Conservation (phyloP, 768 basidiomycete genomes). For the Hysterangium stoloniferum region DNA sequence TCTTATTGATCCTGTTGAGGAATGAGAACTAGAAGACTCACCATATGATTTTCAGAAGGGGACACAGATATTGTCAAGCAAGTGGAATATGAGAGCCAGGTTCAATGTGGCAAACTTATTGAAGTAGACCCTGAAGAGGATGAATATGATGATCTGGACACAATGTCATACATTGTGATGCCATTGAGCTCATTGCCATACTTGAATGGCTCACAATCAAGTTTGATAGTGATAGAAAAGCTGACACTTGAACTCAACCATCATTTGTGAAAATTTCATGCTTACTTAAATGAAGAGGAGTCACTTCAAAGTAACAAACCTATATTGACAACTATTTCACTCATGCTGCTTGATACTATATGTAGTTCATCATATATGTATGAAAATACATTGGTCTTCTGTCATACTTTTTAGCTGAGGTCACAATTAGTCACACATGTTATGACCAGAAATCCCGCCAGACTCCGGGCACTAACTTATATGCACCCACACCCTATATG, state of each 20-base stretch:
- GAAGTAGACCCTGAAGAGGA: not conserved
- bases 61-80: not conserved
- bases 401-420: no score
- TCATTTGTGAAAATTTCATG: not conserved
- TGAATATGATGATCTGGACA: not conserved
- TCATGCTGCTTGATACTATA: no score
- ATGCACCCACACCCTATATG: no score
- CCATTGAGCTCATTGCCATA: not conserved
- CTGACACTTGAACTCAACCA: not conserved
- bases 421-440: no score
- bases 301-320: no score
- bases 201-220: not conserved
- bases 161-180: not conserved
- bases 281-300: not conserved
- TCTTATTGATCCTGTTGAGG: not conserved
- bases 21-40: not conserved
- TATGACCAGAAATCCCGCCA: no score
- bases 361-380: no score
- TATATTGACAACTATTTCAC: no score
- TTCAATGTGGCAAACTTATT: not conserved
- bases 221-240: not conserved
- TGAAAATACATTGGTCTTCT: no score
- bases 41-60: not conserved
- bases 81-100: not conserved
- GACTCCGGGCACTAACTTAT: no score